Base-by-base conservation (phyloP, 176 grass and related monocot genomes). In the Musa troglodytarum region DNA sequence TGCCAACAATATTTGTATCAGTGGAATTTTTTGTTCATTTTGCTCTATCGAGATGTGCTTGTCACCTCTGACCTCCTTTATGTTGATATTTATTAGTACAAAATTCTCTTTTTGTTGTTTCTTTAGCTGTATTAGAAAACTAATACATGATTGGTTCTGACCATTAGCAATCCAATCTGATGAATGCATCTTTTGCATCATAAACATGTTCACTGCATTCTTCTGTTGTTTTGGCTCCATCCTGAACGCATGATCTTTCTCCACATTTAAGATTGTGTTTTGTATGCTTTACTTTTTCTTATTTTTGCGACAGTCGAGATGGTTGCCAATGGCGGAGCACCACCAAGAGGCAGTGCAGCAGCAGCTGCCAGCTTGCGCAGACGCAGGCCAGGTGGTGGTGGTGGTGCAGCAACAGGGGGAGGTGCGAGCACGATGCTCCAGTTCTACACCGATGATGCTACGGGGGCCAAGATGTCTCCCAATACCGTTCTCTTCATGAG, bases 401-500 rank as follows among this genome's bases (percentile, higher is more conserved):
- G n/a, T 34, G 53, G 5, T 26, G 84, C 28, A 19, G 76, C 78
- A 19, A 21, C 83, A 50, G 85, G 74, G 9, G 79, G 86, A 26
- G 82, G 88, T 72, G 86, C 86, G 17, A 91, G 65, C 28, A 86
- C 83, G 1, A 96, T 96, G 92, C 92, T 96, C 75, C 88, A 87
- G 84, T 96, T 96, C 77, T 96, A 96, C 76, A 93, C 95, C 0
- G 90, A 99, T 34, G 88, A 99, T 78, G 80, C 86, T 54, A 84
- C 90, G 1, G 95, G 95, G 0, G 75, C 75, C 76, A 99, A 90
- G 84, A 99, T 99, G 84, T 94, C 90, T 62, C 95, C 90, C 2
- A 98, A 94, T 13, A 57, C 95, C 14, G 95, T 92, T 54, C 88
- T 94, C 78, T 89, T 94, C 69, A 99, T 94, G 90, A 99, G 90